Evolutionary conservation across 2,329 filamentous ascomycete species (phyloP).

Genomic region (Dactylellina drechsleri): DNA sequence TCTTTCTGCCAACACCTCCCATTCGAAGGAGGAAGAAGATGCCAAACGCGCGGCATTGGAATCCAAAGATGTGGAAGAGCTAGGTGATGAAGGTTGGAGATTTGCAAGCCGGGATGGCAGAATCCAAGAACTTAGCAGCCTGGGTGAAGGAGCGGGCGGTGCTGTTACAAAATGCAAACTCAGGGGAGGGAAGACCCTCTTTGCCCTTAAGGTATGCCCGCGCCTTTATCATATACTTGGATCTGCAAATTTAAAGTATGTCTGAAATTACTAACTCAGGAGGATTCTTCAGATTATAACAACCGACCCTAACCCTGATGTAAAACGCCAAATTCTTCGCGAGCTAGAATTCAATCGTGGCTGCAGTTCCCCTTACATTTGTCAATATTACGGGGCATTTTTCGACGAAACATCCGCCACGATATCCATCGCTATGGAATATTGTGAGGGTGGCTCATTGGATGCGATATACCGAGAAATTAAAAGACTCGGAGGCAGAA

Average conservation of each 20-base stretch:
- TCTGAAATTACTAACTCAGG: not conserved
- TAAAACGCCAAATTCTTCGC: slow-evolving; percentile 97
- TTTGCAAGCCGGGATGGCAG: slow-evolving; percentile 89
- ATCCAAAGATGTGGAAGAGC: slow-evolving; percentile 87
- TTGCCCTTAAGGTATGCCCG: slow-evolving; percentile 83
- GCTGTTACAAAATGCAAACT: slow-evolving; percentile 91
- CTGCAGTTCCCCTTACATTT: slow-evolving; percentile 95
- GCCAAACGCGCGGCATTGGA: slow-evolving; percentile 55
- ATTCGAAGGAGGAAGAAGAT: slow-evolving; percentile 54
- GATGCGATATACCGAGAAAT: slow-evolving; percentile 98
- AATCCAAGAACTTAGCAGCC: slow-evolving; percentile 85
- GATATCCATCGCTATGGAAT: slow-evolving; percentile 99
- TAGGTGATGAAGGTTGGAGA: slow-evolving; percentile 95
- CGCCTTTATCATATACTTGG: too few species aligned
- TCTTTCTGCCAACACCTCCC: slow-evolving; percentile 41
- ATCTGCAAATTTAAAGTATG: too few species aligned
- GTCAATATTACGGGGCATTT: slow-evolving; percentile 96
- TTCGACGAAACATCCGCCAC: slow-evolving; percentile 95
- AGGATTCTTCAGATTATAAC: slow-evolving; percentile 80
- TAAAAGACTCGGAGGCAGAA: slow-evolving; percentile 91
- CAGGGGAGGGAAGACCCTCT: slow-evolving; percentile 90
- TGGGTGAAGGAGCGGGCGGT: slow-evolving; percentile 94
- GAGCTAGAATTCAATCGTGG: slow-evolving; percentile 98
- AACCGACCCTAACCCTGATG: slow-evolving; percentile 94
- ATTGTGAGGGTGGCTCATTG: slow-evolving; percentile 93